phyloP scores from a whole-genome alignment of 2,329 filamentous ascomycete genomes.

The Aspergillus eucalypticola region DNA sequence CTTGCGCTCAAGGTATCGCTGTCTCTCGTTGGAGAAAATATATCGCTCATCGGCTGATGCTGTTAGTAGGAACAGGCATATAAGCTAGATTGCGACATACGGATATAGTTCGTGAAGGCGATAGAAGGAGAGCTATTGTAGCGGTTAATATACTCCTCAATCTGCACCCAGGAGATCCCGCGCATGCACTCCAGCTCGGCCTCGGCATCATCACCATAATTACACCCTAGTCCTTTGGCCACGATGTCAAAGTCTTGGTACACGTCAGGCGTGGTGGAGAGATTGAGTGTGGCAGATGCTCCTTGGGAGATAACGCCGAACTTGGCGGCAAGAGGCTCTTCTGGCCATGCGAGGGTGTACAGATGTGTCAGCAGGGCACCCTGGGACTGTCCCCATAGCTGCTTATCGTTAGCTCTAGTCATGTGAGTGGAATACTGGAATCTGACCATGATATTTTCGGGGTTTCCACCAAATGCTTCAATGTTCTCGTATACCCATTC shows the following conservation, averaged over 20 bases:
- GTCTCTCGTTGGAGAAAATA: constrained; percentile 28
- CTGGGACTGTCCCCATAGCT: constrained; percentile 29
- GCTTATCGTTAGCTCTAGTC: constrained; percentile 7
- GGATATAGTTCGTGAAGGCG: constrained; percentile 19
- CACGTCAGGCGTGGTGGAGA: neutral
- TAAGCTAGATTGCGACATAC: neutral
- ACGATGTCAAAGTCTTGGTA: constrained; percentile 32
- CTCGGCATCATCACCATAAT: constrained; percentile 20
- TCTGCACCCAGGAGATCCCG: constrained; percentile 24
- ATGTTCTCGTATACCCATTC: constrained; percentile 39
- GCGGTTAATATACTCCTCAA: constrained; percentile 29
- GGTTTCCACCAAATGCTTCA: constrained; percentile 37
- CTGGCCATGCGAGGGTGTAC: constrained; percentile 27
- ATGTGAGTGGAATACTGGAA: neutral
- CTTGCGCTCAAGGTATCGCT: neutral
- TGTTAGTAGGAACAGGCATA: neutral
- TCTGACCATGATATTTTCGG: constrained; percentile 14
- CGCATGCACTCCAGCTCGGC: constrained; percentile 34
- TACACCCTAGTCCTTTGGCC: constrained; percentile 30
- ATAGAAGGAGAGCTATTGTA: constrained; percentile 25
- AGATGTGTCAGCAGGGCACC: constrained; percentile 24
- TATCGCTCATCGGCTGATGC: constrained; percentile 26
- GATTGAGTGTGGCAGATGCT: constrained; percentile 24
- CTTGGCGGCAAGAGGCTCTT: constrained; percentile 14
- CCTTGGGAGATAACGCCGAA: constrained; percentile 22